These are phyloP conservation scores for Ormosia semicastrata DNA, from an alignment of 306 rosid genomes.

Conservation along the genomic window DNA sequence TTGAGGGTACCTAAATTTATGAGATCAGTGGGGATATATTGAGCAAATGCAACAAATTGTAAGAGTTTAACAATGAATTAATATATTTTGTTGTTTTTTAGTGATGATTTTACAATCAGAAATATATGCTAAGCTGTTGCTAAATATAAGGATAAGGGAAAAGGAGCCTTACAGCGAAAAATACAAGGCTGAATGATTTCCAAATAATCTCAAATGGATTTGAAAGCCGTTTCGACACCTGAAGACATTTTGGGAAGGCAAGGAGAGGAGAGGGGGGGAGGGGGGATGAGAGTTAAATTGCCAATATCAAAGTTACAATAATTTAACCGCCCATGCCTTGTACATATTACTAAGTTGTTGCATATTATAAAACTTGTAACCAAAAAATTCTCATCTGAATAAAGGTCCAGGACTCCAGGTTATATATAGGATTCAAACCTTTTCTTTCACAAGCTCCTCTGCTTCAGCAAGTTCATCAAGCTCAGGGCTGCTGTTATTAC, in stretches of 20 bases:
- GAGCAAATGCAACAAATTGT: constrained; percentile 2
- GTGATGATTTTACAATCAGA: constrained; percentile 16
- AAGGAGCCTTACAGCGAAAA: constrained; percentile 77
- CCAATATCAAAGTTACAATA: constrained; percentile 10
- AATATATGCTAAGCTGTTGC: constrained; percentile 1
- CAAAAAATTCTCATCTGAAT: neutral
- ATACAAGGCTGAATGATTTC: constrained; percentile 96
- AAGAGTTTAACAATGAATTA: constrained; percentile 16
- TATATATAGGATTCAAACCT: constrained; percentile 51
- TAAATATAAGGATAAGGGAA: neutral
- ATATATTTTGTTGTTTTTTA: neutral
- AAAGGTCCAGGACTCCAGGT: neutral
- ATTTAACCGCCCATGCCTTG: constrained; percentile 17
- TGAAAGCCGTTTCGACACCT: constrained; percentile 71
- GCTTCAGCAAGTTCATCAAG: constrained; percentile 88
- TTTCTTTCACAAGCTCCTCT: constrained; percentile 91
- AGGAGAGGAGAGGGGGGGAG: neutral
- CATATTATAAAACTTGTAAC: neutral
- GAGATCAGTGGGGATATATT: neutral
- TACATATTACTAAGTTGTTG: neutral
- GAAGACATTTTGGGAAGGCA: constrained; percentile 17
- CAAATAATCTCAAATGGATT: constrained; percentile 85
- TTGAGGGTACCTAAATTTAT: neutral
- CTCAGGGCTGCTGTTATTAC: constrained; percentile 59
- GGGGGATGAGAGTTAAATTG: neutral